Evolutionary conservation across 176 grass and related monocot species (phyloP).

Genomic region (Rhynchospora pubera): DNA sequence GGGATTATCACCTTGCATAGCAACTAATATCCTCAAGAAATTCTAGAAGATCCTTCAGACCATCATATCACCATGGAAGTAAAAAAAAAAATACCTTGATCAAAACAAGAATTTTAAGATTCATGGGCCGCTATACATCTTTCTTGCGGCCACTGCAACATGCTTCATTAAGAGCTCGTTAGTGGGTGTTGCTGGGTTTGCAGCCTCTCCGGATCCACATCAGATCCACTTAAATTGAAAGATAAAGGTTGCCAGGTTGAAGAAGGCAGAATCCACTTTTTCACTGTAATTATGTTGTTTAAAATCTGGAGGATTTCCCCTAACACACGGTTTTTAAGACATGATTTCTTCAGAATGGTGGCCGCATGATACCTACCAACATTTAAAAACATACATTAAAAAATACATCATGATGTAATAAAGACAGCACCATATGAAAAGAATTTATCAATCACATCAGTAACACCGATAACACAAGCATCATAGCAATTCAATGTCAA

Average conservation of each 20-base stretch:
- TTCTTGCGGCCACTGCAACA: neutral
- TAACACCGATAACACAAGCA: neutral
- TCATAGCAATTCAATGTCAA: neutral
- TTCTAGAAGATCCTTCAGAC: conserved; percentile 1
- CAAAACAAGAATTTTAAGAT: neutral
- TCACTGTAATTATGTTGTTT: conserved; percentile 48
- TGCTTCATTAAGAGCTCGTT: neutral
- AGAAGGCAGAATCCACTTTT: conserved; percentile 72
- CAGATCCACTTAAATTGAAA: conserved; percentile 39
- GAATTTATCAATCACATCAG: conserved; percentile 1
- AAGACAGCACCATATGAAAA: conserved; percentile 7
- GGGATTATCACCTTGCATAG: too few relatives aligned
- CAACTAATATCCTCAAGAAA: too few relatives aligned
- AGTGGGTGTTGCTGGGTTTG: conserved; percentile 30
- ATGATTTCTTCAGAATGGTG: conserved; percentile 55
- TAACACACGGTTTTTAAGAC: conserved; percentile 54
- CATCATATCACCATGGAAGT: neutral
- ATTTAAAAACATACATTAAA: neutral
- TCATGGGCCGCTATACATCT: conserved; percentile 7
- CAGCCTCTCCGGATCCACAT: conserved; percentile 21
- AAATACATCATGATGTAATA: conserved; percentile 5
- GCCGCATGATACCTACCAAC: conserved; percentile 78
- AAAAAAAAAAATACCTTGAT: neutral
- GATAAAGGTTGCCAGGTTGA: conserved; percentile 81
- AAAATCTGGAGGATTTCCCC: conserved; percentile 84